phyloP scores from a whole-genome alignment of 2,329 filamentous ascomycete species.

The Botrytis galanthina region DNA sequence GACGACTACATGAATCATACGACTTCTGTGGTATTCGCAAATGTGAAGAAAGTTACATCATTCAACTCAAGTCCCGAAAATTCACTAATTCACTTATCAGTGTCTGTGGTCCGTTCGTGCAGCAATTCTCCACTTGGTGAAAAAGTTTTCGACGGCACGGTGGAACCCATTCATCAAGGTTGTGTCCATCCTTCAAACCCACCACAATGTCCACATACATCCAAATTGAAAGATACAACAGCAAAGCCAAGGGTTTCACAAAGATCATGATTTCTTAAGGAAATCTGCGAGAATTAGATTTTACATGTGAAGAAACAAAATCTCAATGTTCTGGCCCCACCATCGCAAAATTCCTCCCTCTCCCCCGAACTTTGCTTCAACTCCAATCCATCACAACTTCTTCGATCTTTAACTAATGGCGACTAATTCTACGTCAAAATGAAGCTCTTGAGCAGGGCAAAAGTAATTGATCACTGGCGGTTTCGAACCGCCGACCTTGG shows the following conservation, averaged over 20 bases:
- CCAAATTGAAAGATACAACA: not conserved
- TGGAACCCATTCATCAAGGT: not conserved
- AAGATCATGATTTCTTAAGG: not conserved
- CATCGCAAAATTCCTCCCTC: no score
- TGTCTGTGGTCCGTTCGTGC: not conserved
- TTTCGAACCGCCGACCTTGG: slow-evolving; percentile 6
- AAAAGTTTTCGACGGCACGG: not conserved
- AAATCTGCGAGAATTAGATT: not conserved
- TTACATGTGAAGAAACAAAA: not conserved
- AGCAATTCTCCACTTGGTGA: not conserved
- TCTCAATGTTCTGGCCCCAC: not conserved
- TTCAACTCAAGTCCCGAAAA: not conserved
- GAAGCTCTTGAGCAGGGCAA: not conserved
- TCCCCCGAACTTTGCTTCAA: not conserved
- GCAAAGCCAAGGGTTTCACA: not conserved
- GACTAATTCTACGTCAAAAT: not conserved
- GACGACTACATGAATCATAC: not conserved
- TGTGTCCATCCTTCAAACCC: not conserved
- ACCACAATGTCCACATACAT: not conserved
- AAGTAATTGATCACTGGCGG: not conserved
- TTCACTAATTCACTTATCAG: not conserved
- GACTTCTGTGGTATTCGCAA: not conserved
- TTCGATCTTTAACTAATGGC: not conserved
- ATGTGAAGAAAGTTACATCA: not conserved
- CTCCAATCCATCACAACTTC: not conserved